A percentile compares a stretch with the other conserved stretches of the same genome.
Conservation (phyloP, 768 basidiomycete genomes). For the Lactarius vividus region DNA sequence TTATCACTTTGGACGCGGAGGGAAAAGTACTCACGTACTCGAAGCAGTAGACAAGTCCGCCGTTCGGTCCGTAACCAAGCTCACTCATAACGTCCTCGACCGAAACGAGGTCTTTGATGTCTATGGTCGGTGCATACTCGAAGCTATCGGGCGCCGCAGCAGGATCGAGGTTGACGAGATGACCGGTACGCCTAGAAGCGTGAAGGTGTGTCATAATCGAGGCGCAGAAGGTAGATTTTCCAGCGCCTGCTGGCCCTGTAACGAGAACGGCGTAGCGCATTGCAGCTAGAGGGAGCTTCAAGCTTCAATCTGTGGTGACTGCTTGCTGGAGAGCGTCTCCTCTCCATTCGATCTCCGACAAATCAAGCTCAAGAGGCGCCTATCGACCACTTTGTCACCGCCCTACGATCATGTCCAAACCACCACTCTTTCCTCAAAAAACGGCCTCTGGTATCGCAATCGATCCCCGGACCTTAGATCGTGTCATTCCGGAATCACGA, state of each 20-base stretch:
- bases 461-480: constrained; percentile 81
- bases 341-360: constrained; percentile 18
- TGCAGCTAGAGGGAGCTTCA: neutral
- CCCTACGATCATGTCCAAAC: constrained; percentile 35
- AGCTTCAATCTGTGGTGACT: neutral
- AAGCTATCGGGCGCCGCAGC: constrained; percentile 85
- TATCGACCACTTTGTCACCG: neutral
- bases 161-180: constrained; percentile 97
- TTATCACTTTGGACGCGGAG: neutral
- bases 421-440: constrained; percentile 70
- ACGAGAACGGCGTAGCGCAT: constrained; percentile 91
- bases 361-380: neutral
- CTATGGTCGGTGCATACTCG: constrained; percentile 88
- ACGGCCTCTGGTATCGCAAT: constrained; percentile 76
- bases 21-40: constrained; percentile 77
- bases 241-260: constrained; percentile 96
- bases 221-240: constrained; percentile 91
- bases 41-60: constrained; percentile 96
- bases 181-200: constrained; percentile 75
- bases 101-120: constrained; percentile 90
- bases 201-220: constrained; percentile 88
- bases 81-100: constrained; percentile 96
- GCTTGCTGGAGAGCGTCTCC: neutral
- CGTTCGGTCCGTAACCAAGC: constrained; percentile 93
- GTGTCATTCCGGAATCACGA: constrained; percentile 82